Base-by-base conservation (phyloP, 768 basidiomycete species). In the Lactarius evosmus region DNA sequence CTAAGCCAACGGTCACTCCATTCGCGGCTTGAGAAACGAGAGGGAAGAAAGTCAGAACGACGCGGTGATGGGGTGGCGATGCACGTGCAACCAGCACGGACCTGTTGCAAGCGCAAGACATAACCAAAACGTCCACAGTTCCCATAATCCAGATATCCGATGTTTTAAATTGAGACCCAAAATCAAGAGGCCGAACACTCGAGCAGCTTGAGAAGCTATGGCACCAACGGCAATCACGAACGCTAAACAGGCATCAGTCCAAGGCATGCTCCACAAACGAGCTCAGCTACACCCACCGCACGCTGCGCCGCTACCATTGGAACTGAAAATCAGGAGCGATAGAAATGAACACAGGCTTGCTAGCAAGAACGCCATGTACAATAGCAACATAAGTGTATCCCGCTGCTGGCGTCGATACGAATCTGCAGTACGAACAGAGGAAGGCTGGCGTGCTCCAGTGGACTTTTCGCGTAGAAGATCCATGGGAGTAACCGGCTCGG, bases 291-390 rank as follows among this genome's bases (percentile, higher is more conserved):
- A 53, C 63, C 41, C 25, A 62, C 60, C 32, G 38, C 65, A 66
- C 44, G 60, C 30, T 5, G 33, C 25, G 14, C 30, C 19, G 8
- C 40, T 52, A 46, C 46, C 33, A 19, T 6, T 38, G 6, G 58
- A 27, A 22, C 52, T 7, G 59, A 60, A 67, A 14, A 41, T 33
- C 32, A 67, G 59, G 19, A 67, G 51, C 25, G 66, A 67, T 22
- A 67, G 40, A 40, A 67, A 67, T 12, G 65, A 56, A 25, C 56
- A 57, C 19, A 68, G 46, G 56, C 72, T 58, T 32, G 66, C 67
- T 55, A 70, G 58, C 66, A 62, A 62, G 61, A 67, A 62, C n/a
- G 55, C 63, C 65, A 59, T 66, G 63, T 38, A 67, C 32, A 63
- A 29, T 7, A 68, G 49, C 14, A 67, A 44, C 16, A 57, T n/a